Conservation (phyloP, 768 basidiomycete species). For the Kwoniella sp. region DNA sequence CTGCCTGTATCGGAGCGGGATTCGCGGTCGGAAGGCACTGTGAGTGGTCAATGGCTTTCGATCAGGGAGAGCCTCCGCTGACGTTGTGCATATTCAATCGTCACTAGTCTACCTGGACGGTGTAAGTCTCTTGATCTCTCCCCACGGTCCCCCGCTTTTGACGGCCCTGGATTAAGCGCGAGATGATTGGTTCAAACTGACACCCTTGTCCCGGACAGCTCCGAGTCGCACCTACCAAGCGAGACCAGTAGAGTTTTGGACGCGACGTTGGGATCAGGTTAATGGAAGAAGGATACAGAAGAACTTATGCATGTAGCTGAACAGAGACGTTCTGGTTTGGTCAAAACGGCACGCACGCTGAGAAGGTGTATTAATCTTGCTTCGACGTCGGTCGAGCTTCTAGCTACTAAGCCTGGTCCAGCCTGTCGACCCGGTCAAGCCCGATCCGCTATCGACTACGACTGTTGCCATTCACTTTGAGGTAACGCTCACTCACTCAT, state of each 20-base stretch:
- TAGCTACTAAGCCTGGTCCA: no score
- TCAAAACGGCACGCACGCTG: no score
- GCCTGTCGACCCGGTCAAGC: no score
- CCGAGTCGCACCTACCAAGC: slow-evolving; percentile 28
- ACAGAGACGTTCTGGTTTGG: background rate
- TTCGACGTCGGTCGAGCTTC: no score
- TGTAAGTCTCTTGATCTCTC: slow-evolving; percentile 24
- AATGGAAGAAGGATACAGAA: background rate
- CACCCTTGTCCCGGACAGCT: slow-evolving; percentile 15
- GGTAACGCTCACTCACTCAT: no score
- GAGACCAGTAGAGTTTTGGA: slow-evolving; percentile 3
- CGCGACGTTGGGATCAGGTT: background rate
- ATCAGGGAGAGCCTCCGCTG: background rate
- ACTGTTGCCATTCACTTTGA: no score
- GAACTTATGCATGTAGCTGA: background rate
- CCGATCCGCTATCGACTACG: no score
- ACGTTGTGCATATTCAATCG: background rate
- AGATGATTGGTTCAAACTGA: no score
- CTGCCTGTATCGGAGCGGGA: slow-evolving; percentile 41
- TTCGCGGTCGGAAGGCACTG: slow-evolving; percentile 38
- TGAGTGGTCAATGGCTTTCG: slow-evolving; percentile 1
- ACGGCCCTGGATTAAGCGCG: no score
- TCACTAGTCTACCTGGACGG: slow-evolving; percentile 40
- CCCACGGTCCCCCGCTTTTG: background rate
- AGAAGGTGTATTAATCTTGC: no score